Evolutionary conservation across 1,284 basidiomycete species (phyloP).

Genomic region (Irpex sp.): DNA sequence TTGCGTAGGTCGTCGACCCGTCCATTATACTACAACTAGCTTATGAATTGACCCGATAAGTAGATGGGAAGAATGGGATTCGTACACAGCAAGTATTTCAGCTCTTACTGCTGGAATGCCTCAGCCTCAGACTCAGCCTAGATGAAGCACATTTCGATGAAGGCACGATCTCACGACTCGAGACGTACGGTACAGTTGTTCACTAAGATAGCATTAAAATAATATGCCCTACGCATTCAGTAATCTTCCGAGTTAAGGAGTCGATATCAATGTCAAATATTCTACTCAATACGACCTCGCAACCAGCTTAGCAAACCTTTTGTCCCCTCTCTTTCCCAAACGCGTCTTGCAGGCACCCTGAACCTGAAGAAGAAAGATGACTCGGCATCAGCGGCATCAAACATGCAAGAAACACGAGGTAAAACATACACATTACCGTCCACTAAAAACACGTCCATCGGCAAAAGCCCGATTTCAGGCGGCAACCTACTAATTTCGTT

Average conservation of each 20-base stretch:
- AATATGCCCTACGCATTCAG: neutral
- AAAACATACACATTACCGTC: conserved; percentile 76
- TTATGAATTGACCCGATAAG: neutral
- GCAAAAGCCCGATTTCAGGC: conserved; percentile 64
- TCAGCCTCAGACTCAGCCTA: neutral
- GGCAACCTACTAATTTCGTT: conserved; percentile 71
- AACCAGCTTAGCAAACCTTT: conserved; percentile 75
- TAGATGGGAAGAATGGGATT: neutral
- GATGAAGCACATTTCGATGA: neutral
- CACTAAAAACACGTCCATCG: conserved; percentile 74
- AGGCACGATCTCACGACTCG: neutral
- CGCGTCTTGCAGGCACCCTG: conserved; percentile 70
- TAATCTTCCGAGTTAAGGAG: no score
- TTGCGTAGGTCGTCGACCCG: neutral
- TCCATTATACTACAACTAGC: neutral
- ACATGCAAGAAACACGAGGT: neutral
- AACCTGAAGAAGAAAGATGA: conserved; percentile 43
- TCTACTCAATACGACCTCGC: conserved; percentile 61
- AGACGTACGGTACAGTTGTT: neutral
- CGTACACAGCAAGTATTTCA: neutral
- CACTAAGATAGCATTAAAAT: neutral
- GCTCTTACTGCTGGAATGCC: neutral
- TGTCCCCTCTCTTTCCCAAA: conserved; percentile 84
- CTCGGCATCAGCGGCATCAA: neutral
- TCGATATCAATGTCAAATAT: neutral